Evolutionary conservation across 2,329 filamentous ascomycete species (phyloP).

Genomic region (Berkeleyomyces rouxiae): DNA sequence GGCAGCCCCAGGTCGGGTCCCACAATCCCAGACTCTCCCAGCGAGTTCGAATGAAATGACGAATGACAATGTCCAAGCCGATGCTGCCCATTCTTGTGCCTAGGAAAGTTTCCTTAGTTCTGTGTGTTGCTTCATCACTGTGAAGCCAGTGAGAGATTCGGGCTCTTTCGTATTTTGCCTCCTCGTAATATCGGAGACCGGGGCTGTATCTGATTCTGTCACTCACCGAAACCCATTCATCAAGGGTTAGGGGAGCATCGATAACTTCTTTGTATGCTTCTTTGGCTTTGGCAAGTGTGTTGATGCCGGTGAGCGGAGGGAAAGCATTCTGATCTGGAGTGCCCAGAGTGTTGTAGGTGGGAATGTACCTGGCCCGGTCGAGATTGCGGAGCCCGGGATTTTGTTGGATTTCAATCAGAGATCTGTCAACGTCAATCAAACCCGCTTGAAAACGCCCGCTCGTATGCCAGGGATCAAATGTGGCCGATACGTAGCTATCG

Average conservation of each 20-base stretch:
- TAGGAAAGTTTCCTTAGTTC: neutral
- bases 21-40: slow-evolving; percentile 10
- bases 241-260: neutral
- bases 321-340: neutral
- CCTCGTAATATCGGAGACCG: slow-evolving; percentile 3
- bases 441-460: neutral
- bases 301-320: neutral
- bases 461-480: neutral
- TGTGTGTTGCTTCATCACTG: neutral
- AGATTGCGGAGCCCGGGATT: neutral
- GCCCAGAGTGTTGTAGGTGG: neutral
- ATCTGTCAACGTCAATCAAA: neutral
- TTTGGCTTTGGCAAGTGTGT: neutral
- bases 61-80: neutral
- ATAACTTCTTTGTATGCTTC: slow-evolving; percentile 2
- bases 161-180: neutral
- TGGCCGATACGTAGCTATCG: neutral
- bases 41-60: slow-evolving; percentile 8
- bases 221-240: slow-evolving; percentile 2
- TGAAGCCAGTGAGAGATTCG: neutral
- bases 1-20: slow-evolving; percentile 10
- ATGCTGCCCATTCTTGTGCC: neutral
- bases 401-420: neutral
- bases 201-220: slow-evolving; percentile 4
- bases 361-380: neutral